Evolutionary conservation across 352 stramenopile species (phyloP), one percentile per base, ranked within the genome.

Genomic region (Salisapilia sapeloensis): DNA sequence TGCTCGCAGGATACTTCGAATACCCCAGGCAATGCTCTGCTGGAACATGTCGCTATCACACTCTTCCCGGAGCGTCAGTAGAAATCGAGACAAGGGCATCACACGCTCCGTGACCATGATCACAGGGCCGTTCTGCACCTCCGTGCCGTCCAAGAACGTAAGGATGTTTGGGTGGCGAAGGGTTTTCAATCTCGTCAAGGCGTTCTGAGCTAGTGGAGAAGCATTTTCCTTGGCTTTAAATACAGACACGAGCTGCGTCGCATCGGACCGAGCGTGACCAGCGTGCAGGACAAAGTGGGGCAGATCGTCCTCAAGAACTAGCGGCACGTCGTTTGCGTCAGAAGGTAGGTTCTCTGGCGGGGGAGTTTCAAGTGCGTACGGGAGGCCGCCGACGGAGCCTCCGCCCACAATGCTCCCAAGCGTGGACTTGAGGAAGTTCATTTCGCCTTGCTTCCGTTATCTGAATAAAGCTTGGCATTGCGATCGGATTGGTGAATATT

Each of bases 81-180:
- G 59, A 56, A 87, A 97, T 42, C 82, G 50, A 23, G 74, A 63
- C 9, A 98, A 57, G 2, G 86, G 70, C 35, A 82, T 70, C 29
- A 93, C 90, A n/a, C 70, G 57, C 62, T 98, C 92, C 2, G 92
- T 97, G 6, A 97, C 76, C 46, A 98, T 79, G 20, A 96, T 67
- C 5, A 97, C 55, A 37, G 86, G 81, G 7, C 87, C 86, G 37
- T 72, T 62, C 61, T 75, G 69, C 41, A 83, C 55, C 40, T 92
- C 76, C 3, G 47, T 60, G 27, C 72, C 72, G 33, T 92, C 76
- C 28, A 94, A 44, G 20, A 80, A 95, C 31, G 80, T 54, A 14
- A 97, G 49, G 32, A 97, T 87, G 46, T 96, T 85, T 4, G 92
- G 92, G 49, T 97, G 92, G 12, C 92, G 76, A 27, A 97, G 56